Evolutionary conservation across 2,329 filamentous ascomycete species (phyloP).

Genomic region (Onygenales sp.): DNA sequence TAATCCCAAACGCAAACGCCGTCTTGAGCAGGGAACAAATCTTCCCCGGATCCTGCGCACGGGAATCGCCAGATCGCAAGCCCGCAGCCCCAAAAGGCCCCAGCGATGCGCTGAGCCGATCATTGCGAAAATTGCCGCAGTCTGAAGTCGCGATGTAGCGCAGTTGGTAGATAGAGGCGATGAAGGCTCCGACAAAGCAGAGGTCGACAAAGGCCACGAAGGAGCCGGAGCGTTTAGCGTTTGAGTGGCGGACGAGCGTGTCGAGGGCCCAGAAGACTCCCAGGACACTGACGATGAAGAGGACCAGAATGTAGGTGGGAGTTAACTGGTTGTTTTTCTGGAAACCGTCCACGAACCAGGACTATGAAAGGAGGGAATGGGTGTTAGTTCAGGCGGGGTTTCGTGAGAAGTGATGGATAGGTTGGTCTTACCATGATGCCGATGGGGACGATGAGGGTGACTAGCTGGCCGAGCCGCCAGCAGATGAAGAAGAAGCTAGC

Average conservation of each 20-base stretch:
- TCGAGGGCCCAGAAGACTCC: slow-evolving; percentile 52
- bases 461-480: slow-evolving; percentile 51
- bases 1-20: slow-evolving; percentile 79
- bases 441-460: slow-evolving; percentile 53
- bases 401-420: neutral
- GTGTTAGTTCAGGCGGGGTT: slow-evolving; percentile 3
- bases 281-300: slow-evolving; percentile 56
- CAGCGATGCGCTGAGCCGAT: slow-evolving; percentile 48
- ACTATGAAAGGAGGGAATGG: slow-evolving; percentile 17
- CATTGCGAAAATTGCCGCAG: slow-evolving; percentile 54
- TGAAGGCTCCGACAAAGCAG: slow-evolving; percentile 54
- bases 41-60: slow-evolving; percentile 55
- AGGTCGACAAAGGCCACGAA: slow-evolving; percentile 56
- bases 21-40: slow-evolving; percentile 89
- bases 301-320: slow-evolving; percentile 50
- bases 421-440: slow-evolving; percentile 46
- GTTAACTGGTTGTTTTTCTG: slow-evolving; percentile 48
- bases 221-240: slow-evolving; percentile 47
- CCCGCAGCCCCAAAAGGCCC: slow-evolving; percentile 53
- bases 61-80: slow-evolving; percentile 33
- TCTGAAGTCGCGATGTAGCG: slow-evolving; percentile 50
- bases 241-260: slow-evolving; percentile 50
- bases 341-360: slow-evolving; percentile 54
- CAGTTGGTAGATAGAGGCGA: slow-evolving; percentile 50
- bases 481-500: slow-evolving; percentile 52